Evolutionary conservation across 768 basidiomycete genomes (phyloP).

Genomic region (Nevesoporus exiguus): DNA sequence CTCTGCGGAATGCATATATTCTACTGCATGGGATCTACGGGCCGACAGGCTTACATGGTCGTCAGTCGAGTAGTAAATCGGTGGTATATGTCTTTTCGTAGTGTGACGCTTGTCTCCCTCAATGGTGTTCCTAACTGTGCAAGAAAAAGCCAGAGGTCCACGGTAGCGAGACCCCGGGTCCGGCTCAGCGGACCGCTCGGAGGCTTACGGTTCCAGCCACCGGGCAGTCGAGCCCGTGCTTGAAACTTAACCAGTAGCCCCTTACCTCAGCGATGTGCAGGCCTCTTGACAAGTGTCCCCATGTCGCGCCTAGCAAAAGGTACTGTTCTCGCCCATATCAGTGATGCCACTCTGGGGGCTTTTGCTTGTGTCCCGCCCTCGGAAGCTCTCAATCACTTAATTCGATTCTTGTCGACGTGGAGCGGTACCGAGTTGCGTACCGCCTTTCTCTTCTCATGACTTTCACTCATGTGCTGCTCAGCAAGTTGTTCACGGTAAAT

Average conservation of each 20-base stretch:
- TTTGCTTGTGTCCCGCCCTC: slow-evolving; percentile 59
- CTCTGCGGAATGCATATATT: no score
- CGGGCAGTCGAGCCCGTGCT: no score
- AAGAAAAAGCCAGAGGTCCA: no score
- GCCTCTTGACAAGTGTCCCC: not conserved
- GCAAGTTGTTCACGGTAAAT: slow-evolving; percentile 72
- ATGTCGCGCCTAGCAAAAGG: slow-evolving; percentile 56
- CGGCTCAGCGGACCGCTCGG: not conserved
- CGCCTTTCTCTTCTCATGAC: slow-evolving; percentile 6
- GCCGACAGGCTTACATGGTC: no score
- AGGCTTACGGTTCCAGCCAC: no score
- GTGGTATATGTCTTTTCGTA: no score
- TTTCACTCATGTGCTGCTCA: slow-evolving; percentile 28
- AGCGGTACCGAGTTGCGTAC: slow-evolving; percentile 79
- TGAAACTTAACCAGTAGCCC: no score
- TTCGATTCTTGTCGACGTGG: slow-evolving; percentile 79
- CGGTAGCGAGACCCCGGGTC: no score
- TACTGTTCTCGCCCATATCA: slow-evolving; percentile 48
- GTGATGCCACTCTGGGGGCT: slow-evolving; percentile 60
- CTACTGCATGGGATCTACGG: no score
- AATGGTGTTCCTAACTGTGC: no score
- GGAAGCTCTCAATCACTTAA: slow-evolving; percentile 64
- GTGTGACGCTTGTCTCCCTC: no score
- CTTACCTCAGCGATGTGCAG: not conserved
- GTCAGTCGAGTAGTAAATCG: no score